phyloP scores from a whole-genome alignment of 2,329 filamentous ascomycete species.

The Chaetothyriales sp. region DNA sequence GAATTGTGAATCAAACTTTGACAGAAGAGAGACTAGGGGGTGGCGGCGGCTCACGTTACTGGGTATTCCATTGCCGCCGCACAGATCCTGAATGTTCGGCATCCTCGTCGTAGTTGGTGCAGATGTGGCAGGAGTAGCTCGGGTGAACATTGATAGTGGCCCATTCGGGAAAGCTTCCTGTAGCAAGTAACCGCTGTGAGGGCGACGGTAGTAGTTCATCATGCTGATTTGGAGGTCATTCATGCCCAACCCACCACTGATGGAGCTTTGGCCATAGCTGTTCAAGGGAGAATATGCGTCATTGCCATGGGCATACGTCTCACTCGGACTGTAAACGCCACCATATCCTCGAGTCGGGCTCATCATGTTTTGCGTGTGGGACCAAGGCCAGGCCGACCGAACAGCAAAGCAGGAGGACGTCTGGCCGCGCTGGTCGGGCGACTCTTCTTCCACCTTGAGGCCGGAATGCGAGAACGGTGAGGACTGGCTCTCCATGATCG shows the following conservation, averaged over 20 bases:
- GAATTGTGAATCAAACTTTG: neutral
- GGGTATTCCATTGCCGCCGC: neutral
- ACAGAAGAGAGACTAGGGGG: neutral
- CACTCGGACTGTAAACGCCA: neutral
- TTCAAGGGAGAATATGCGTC: neutral
- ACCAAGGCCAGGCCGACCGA: neutral
- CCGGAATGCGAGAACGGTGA: neutral
- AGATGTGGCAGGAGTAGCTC: neutral
- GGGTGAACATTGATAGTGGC: neutral
- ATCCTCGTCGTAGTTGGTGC: neutral
- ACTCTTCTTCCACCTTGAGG: neutral
- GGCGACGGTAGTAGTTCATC: neutral
- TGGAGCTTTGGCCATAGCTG: neutral
- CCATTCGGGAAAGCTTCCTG: neutral
- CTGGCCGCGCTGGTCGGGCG: neutral
- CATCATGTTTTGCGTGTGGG: neutral
- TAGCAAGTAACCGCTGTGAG: neutral
- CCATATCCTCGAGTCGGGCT: neutral
- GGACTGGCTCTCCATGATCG: neutral
- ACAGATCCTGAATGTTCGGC: neutral
- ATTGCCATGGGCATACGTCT: neutral
- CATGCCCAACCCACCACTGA: neutral
- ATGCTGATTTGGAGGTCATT: neutral
- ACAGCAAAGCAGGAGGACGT: neutral
- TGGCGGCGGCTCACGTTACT: neutral